phyloP scores from a whole-genome alignment of 345 rosid species.

The Conringia planisiliqua region DNA sequence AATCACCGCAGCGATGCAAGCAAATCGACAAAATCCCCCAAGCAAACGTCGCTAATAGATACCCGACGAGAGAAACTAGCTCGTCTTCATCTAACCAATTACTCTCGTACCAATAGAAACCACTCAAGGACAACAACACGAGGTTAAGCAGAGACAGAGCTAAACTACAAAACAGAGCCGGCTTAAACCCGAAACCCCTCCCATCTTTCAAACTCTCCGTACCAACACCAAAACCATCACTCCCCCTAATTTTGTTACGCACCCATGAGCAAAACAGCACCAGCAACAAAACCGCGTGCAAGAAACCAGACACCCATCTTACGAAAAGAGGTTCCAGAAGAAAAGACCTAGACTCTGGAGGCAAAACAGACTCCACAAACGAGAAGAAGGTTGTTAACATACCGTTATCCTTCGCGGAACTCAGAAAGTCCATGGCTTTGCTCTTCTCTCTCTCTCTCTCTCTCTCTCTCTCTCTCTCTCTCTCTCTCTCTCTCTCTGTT shows the following conservation, averaged over 20 bases:
- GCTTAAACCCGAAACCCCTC: conserved; percentile 36
- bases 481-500: neutral
- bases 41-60: conserved; percentile 44
- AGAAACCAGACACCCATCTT: conserved; percentile 45
- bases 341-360: conserved; percentile 27
- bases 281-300: conserved; percentile 48
- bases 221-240: neutral
- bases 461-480: neutral
- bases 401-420: conserved; percentile 13
- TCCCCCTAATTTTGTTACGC: conserved; percentile 29
- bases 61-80: conserved; percentile 52
- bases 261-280: conserved; percentile 37
- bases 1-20: conserved; percentile 37
- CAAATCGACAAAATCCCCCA: conserved; percentile 56
- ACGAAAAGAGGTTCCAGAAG: conserved; percentile 44
- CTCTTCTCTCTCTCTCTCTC: neutral
- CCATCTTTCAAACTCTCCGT: conserved; percentile 24
- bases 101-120: conserved; percentile 62
- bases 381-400: conserved; percentile 27
- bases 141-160: conserved; percentile 54
- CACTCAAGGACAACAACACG: conserved; percentile 45
- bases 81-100: conserved; percentile 49
- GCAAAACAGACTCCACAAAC: conserved; percentile 20
- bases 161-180: conserved; percentile 45
- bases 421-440: conserved; percentile 34